Conservation (phyloP, 805 yeast genomes). For the Komagataella mondaviorum region DNA sequence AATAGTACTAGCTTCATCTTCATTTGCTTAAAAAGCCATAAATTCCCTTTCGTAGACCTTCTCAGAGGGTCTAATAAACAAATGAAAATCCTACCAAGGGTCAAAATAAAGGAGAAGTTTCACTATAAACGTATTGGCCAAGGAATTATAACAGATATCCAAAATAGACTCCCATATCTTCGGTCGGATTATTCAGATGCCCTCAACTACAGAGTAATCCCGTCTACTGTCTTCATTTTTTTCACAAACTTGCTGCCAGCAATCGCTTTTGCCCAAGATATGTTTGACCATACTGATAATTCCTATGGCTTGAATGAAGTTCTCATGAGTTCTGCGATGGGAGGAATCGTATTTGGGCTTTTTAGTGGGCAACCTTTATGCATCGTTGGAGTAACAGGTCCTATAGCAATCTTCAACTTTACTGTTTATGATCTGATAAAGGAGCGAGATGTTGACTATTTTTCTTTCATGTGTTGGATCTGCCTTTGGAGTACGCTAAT, state of each 20-base stretch:
- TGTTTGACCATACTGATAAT: slow-evolving; percentile 83
- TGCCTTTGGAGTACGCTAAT: slow-evolving; percentile 82
- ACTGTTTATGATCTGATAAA: slow-evolving; percentile 67
- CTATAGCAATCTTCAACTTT: slow-evolving; percentile 82
- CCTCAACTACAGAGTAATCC: slow-evolving; percentile 74
- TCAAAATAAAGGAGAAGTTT: slow-evolving; percentile 2
- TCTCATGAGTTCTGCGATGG: slow-evolving; percentile 70
- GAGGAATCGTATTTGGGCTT: slow-evolving; percentile 79
- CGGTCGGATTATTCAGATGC: slow-evolving; percentile 74
- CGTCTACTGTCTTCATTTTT: slow-evolving; percentile 70
- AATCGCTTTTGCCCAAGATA: slow-evolving; percentile 90
- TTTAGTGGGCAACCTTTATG: slow-evolving; percentile 86
- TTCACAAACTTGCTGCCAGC: slow-evolving; percentile 91
- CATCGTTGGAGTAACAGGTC: slow-evolving; percentile 96
- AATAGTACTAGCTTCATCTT: not conserved
- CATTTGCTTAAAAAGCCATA: not conserved
- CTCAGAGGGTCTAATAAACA: not conserved
- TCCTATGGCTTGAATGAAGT: slow-evolving; percentile 91
- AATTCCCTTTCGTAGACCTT: not conserved
- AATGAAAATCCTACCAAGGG: not conserved
- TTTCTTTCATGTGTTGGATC: slow-evolving; percentile 94
- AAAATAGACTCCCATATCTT: slow-evolving; percentile 48
- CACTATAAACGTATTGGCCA: slow-evolving; percentile 19
- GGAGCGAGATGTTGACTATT: slow-evolving; percentile 41
- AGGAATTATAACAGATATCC: slow-evolving; percentile 43